These are phyloP conservation scores for Zymoseptoria passerinii DNA, from an alignment of 2,329 filamentous ascomycete species.

Conservation along the genomic window DNA sequence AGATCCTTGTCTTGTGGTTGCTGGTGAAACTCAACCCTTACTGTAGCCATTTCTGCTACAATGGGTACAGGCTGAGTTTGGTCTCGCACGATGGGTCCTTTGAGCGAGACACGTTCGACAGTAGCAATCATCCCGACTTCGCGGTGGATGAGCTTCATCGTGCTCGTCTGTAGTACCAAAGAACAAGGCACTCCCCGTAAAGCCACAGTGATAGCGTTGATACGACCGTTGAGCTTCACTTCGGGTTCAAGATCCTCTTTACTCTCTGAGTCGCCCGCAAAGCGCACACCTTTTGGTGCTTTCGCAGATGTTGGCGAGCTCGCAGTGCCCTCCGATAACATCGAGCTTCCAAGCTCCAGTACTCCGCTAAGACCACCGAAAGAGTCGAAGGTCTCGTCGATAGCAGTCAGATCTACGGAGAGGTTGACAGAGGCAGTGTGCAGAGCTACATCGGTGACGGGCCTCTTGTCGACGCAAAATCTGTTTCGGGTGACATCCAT, in stretches of 20 bases:
- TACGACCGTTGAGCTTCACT: slow-evolving; percentile 63
- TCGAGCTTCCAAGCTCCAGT: slow-evolving; percentile 77
- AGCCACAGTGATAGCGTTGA: slow-evolving; percentile 68
- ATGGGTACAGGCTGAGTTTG: slow-evolving; percentile 33
- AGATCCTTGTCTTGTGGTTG: slow-evolving; percentile 72
- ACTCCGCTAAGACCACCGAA: slow-evolving; percentile 90
- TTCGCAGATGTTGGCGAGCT: slow-evolving; percentile 28
- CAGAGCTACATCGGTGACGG: slow-evolving; percentile 46
- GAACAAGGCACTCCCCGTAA: slow-evolving; percentile 72
- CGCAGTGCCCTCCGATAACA: slow-evolving; percentile 54
- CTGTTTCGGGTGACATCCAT: slow-evolving; percentile 15
- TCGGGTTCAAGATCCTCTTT: slow-evolving; percentile 20
- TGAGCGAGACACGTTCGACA: slow-evolving; percentile 66
- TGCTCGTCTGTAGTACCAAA: slow-evolving; percentile 65
- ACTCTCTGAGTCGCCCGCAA: slow-evolving; percentile 38
- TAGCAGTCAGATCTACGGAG: slow-evolving; percentile 64
- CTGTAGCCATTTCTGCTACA: slow-evolving; percentile 25
- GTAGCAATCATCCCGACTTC: slow-evolving; percentile 63
- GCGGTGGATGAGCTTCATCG: slow-evolving; percentile 71
- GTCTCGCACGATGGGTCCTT: slow-evolving; percentile 50
- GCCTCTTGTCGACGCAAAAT: slow-evolving; percentile 12
- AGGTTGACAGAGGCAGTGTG: slow-evolving; percentile 70
- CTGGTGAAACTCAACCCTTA: slow-evolving; percentile 63
- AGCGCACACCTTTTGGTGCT: slow-evolving; percentile 47
- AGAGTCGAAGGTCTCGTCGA: slow-evolving; percentile 81